Base-by-base conservation (phyloP, 345 rosid species). In the Clausena lansium region DNA sequence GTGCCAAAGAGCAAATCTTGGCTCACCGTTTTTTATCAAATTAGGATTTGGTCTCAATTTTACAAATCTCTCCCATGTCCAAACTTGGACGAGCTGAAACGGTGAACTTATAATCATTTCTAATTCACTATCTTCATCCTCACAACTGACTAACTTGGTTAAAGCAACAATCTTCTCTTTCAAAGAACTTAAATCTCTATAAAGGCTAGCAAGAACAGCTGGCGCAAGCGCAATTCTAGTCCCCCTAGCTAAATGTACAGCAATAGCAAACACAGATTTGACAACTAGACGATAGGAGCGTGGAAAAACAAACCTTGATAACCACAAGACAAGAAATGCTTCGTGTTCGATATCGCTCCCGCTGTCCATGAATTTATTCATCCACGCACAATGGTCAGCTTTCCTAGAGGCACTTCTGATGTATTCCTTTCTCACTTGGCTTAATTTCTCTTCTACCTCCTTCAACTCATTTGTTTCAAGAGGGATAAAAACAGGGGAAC, bases 171-270 rank as follows among this genome's bases (percentile, higher is more conserved):
- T 73, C 3, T 28, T 52, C 73, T 57, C 76, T 32, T 80, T 86
- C 70, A 80, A 63, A 45, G 19, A 15, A 58, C 74, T 80, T 77
- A 88, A 55, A 60, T 88, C 88, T 39, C 77, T 72, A 30, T 86
- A 85, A 71, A 88, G 77, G 30, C 58, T 72, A 41, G 91, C 89
- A 15, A 86, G 84, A 33, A 86, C 78, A 28, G 82, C 81, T 0
- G 87, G 89, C n/a, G 86, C 88, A 25, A 88, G 85, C n/a, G 85
- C 89, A 47, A 88, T 74, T 80, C 81, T 83, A 20, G 28, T 80
- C 39, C 86, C 89, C 45, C 78, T 76, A 64, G 88, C 91, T 70
- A 88, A 60, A 67, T 36, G 77, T n/a, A 78, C 28, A 3, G 89
- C 87, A 38, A 83, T 55, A 10, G 83, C 71, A 11, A 83, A 77